A percentile compares a stretch with the other conserved stretches of the same genome.
Conservation (phyloP, 805 yeast species). For the Teunomyces barrocoloradensis region DNA sequence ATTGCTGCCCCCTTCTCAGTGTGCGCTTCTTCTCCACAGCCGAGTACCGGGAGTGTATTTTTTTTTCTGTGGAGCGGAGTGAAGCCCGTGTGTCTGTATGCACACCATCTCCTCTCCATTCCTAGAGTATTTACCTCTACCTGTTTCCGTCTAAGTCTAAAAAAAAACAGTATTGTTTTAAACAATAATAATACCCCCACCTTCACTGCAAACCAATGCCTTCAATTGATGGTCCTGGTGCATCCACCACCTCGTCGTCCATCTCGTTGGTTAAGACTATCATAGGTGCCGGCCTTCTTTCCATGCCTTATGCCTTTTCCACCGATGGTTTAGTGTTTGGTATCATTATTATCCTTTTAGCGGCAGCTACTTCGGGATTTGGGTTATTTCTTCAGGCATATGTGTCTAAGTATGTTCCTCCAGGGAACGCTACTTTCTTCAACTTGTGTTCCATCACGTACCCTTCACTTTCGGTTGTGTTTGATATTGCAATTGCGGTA, state of each 20-base stretch:
- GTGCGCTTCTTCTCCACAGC: not conserved
- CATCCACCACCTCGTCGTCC: slow-evolving; percentile 57
- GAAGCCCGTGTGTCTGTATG: not conserved
- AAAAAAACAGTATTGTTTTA: no score
- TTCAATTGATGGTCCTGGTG: slow-evolving; percentile 28
- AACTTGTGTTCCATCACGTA: slow-evolving; percentile 59
- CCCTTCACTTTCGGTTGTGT: slow-evolving; percentile 57
- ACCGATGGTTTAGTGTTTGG: slow-evolving; percentile 49
- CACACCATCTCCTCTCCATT: not conserved
- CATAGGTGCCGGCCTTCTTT: slow-evolving; percentile 65
- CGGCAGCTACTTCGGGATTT: slow-evolving; percentile 64
- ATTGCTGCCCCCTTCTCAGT: not conserved
- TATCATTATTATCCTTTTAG: slow-evolving; percentile 49
- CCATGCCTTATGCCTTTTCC: slow-evolving; percentile 67
- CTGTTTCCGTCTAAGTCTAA: no score
- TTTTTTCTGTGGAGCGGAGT: not conserved
- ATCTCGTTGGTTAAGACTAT: slow-evolving; percentile 56
- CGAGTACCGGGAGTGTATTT: not conserved
- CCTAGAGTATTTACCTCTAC: not conserved
- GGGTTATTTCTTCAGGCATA: slow-evolving; percentile 65
- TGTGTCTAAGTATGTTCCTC: slow-evolving; percentile 48
- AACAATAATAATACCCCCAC: not conserved
- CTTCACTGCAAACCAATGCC: slow-evolving; percentile 12
- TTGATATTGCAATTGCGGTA: slow-evolving; percentile 66
- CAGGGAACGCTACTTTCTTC: slow-evolving; percentile 68